phyloP scores from a whole-genome alignment of 176 grass and related monocot species.

The Panicum miliaceum region DNA sequence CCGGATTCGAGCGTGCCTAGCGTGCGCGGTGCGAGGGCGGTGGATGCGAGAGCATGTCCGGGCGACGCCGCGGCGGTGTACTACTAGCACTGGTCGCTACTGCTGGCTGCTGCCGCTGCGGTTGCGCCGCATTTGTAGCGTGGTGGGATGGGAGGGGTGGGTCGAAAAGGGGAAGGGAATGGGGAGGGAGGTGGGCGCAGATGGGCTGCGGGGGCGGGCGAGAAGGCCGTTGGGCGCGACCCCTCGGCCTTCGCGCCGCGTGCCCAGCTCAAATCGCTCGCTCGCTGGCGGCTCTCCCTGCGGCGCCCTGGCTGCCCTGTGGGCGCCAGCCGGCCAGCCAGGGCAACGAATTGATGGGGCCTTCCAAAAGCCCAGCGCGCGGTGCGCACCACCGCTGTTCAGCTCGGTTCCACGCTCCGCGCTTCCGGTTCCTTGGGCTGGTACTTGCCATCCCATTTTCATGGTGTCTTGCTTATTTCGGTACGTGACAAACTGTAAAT shows the following conservation, averaged over 20 bases:
- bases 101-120: background rate
- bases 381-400: background rate
- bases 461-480: no score
- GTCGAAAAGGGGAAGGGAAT: background rate
- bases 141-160: background rate
- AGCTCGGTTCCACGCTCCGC: no score
- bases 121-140: slow-evolving; percentile 62
- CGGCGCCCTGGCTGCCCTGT: background rate
- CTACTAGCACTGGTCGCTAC: background rate
- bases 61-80: background rate
- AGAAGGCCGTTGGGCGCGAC: slow-evolving; percentile 22
- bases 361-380: background rate
- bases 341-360: background rate
- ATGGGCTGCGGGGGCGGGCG: background rate
- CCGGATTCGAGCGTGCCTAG: slow-evolving; percentile 3
- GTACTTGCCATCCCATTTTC: no score
- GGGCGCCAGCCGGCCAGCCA: background rate
- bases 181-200: background rate
- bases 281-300: background rate
- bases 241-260: slow-evolving; percentile 30
- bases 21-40: slow-evolving; percentile 3
- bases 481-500: no score
- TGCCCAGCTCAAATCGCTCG: slow-evolving; percentile 1
- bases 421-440: no score
- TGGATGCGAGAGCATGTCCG: background rate